Percentiles rank a stretch among this genome's conserved stretches.
phyloP scores from a whole-genome alignment of 23 red algal genomes.

The Agarophyton chilense region DNA sequence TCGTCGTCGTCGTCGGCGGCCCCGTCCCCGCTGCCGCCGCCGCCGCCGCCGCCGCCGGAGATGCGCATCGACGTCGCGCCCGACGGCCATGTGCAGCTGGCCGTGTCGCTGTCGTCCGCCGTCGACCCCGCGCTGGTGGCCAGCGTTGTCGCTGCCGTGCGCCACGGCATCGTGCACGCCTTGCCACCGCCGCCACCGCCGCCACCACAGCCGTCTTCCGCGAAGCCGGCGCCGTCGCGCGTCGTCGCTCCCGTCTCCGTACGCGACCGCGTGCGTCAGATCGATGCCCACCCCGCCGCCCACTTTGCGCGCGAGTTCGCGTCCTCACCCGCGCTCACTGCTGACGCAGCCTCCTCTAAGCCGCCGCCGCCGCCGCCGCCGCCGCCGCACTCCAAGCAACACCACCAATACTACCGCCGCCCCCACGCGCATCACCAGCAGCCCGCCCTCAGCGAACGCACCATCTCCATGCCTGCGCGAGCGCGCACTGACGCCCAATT shows the following conservation, averaged over 20 bases:
- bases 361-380: too few relatives aligned
- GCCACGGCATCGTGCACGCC: conserved; percentile 42
- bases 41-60: conserved; percentile 21
- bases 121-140: conserved; percentile 54
- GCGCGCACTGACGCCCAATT: too few relatives aligned
- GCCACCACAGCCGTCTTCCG: not conserved
- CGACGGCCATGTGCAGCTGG: conserved; percentile 50
- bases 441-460: not conserved
- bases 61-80: conserved; percentile 61
- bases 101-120: conserved; percentile 35
- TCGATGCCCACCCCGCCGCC: conserved; percentile 1
- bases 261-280: conserved; percentile 2
- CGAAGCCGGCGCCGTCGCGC: not conserved
- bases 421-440: not conserved
- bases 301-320: conserved; percentile 23
- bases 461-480: not conserved
- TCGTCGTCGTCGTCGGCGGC: not conserved
- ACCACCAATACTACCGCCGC: not conserved
- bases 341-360: not conserved
- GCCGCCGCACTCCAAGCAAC: not conserved
- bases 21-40: not conserved
- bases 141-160: conserved; percentile 54
- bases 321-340: conserved; percentile 42
- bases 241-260: not conserved
- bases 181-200: not conserved